Evolutionary conservation across 1,284 basidiomycete genomes (phyloP), one percentile per base, ranked within the genome.

Genomic region (Apiotrichum sp.): DNA sequence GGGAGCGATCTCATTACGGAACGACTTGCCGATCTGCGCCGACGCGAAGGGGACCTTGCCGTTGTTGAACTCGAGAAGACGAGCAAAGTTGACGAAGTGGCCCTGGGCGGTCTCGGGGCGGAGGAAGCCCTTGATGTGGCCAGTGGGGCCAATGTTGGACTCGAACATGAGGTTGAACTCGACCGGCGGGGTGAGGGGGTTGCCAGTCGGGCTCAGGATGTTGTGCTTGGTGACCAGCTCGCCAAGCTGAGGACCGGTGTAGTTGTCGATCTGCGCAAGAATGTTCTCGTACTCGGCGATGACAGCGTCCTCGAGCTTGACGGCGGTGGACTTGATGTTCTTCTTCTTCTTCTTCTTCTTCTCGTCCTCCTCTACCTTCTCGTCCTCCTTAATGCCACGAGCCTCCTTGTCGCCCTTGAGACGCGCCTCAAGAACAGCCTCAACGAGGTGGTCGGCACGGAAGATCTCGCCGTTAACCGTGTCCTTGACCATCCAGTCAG

Each of bases 401-500:
- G 93, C 93, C 78, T 95, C 89, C 74, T 85, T 85, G 81, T 98
- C 89, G 44, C 91, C 90, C 61, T 86, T 89, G 53, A 98, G 78
- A 46, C 93, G 80, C 3, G 91, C 88, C 77, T 96, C 89, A 47
- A 98, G 80, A 35, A 98, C 95, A 62, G 81, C 87, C 77, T 93
- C 93, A 62, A 98, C 91, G 34, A 99, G 84, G 77, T 98, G 96
- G 76, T 99, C 95, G 14, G 95, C 95, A 54, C 96, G 87, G 68
- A 96, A 86, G 55, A 99, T 96, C 71, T 98, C 93, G 47, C 93
- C 93, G 35, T 88, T 96, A 80, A 92, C 86, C 29, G 79, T 78
- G 70, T 99, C 96, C 79, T 96, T 96, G 73, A 91, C 89, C 96
- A 98, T 98, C 93, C 93, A 98, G 74, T 98, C 96, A 16, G 95